A percentile compares a stretch with the other conserved stretches of the same genome.
Conservation (phyloP, 768 basidiomycete genomes). For the Lactifluus piperatus region DNA sequence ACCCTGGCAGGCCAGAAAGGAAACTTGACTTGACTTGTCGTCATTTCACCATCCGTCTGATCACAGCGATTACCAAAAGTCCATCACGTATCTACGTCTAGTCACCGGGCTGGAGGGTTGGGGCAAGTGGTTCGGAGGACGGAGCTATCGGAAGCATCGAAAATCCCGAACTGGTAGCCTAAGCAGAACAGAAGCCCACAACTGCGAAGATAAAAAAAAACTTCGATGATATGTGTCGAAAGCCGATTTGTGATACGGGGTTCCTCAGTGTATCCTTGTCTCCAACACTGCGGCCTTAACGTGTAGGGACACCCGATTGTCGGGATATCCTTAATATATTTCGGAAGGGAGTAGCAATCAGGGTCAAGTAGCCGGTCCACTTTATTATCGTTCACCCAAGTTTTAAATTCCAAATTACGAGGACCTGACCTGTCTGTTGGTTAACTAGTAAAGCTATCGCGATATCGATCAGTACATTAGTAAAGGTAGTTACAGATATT, state of each 20-base stretch:
- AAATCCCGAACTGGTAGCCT: background rate
- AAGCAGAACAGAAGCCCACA: background rate
- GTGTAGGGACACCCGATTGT: background rate
- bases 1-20: background rate
- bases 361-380: background rate
- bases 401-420: background rate
- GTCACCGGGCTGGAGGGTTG: background rate
- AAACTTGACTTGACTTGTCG: background rate
- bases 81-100: background rate
- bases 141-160: background rate
- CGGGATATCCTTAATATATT: background rate
- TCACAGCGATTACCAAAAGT: background rate
- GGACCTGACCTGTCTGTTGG: background rate
- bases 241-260: background rate
- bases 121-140: background rate
- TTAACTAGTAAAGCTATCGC: background rate
- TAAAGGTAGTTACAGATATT: background rate
- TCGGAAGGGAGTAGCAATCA: background rate
- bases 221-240: background rate
- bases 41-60: background rate
- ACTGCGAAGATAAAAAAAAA: background rate
- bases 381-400: background rate
- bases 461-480: background rate
- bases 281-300: background rate
- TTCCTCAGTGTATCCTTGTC: background rate